These are phyloP conservation scores for Tuber melanosporum DNA, from an alignment of 495 filamentous ascomycete species.

Conservation along the genomic window DNA sequence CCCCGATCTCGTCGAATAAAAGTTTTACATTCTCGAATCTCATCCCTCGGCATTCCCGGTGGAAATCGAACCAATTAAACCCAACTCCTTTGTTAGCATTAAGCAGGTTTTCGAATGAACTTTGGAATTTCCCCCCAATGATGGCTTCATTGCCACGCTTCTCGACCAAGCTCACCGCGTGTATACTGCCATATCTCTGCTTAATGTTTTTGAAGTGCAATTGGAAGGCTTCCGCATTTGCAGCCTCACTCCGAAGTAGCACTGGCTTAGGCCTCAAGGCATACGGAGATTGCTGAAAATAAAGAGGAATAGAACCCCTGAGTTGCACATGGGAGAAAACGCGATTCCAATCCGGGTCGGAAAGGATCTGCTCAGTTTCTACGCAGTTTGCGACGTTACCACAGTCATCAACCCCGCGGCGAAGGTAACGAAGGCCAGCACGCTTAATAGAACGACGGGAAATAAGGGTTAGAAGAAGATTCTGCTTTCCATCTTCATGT, in stretches of 20 bases:
- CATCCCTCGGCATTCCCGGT: slow-evolving; percentile 84
- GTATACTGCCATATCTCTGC: slow-evolving; percentile 64
- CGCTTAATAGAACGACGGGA: slow-evolving; percentile 77
- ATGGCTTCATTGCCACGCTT: slow-evolving; percentile 72
- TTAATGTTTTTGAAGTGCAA: slow-evolving; percentile 66
- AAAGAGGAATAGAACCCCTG: slow-evolving; percentile 81
- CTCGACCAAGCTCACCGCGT: slow-evolving; percentile 79
- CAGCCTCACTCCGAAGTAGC: slow-evolving; percentile 65
- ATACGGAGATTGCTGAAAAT: slow-evolving; percentile 89
- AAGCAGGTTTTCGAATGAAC: slow-evolving; percentile 52
- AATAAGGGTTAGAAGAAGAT: slow-evolving; percentile 76
- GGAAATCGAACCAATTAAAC: slow-evolving; percentile 97
- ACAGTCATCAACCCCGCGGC: slow-evolving; percentile 82
- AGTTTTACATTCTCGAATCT: slow-evolving; percentile 87
- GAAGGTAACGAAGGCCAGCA: slow-evolving; percentile 80
- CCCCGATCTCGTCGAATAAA: slow-evolving; percentile 62
- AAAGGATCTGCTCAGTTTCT: slow-evolving; percentile 89
- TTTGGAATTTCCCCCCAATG: slow-evolving; percentile 69
- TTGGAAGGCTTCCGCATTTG: slow-evolving; percentile 69
- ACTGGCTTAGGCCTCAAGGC: slow-evolving; percentile 82
- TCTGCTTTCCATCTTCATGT: slow-evolving; percentile 17
- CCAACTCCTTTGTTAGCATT: slow-evolving; percentile 52
- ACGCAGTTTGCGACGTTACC: slow-evolving; percentile 85
- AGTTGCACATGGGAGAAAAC: slow-evolving; percentile 78
- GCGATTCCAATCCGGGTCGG: slow-evolving; percentile 53